Base-by-base conservation (phyloP, 805 yeast genomes). In the Kuraishia hungarica region DNA sequence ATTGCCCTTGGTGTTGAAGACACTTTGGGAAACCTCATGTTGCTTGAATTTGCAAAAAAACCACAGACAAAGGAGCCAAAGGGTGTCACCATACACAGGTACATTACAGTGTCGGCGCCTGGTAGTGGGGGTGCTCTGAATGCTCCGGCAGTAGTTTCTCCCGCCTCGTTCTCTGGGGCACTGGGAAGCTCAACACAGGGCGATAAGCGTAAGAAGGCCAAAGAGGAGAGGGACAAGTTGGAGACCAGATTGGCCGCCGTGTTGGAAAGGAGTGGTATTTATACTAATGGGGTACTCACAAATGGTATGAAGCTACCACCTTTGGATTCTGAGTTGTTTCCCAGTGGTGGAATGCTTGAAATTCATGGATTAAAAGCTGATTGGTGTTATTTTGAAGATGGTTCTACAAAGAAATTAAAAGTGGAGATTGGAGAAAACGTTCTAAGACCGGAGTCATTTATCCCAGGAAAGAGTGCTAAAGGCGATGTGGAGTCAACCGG, bases 271-370 rank as follows among this genome's bases (percentile, higher is more conserved):
- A 21, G 17, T n/a, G 55, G 55, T 13, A 21, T 50, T 17, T 51
- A 15, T n/a, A 15, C 15, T 35, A 29, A n/a, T 19, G 39, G 21
- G 13, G 51, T 81, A 2, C 61, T 84, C 48, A 79, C 91, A 0
- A 78, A 79, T 56, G 72, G 70, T 26, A 63, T 76, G 53, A 80
- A 78, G 57, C 59, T 87, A 1, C 90, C 92, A 1, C 62, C 67
- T 0, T 66, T 80, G 1, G 74, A 80, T 1, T 64, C 65, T 0
- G 58, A 69, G 1, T 21, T 66, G 4, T 64, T 86, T 20, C 85
- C 88, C 0, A 59, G 71, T 48, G 94, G 96, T 15, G 92, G 87
- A 0, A 53, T 80, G 6, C 53, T 87, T 24, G 80, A 75, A 54
- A 72, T 84, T 59, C 80, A 78, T 55, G 68, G 67, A 53, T 71